Evolutionary conservation across 306 rosid species (phyloP).

Genomic region (Fagus crenata): DNA sequence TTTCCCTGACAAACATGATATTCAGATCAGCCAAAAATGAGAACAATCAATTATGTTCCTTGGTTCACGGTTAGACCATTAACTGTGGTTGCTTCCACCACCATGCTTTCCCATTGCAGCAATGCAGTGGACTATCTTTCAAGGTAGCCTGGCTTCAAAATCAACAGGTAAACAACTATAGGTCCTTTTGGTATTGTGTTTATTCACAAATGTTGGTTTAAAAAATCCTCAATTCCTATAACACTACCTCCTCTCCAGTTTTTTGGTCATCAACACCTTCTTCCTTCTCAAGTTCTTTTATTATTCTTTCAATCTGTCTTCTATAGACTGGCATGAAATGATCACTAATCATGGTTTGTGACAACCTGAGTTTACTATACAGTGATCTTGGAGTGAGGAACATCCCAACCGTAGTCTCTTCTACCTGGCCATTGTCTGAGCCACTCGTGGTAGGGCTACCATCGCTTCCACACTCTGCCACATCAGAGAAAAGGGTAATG

Average conservation of each 20-base stretch:
- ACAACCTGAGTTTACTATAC: slow-evolving; percentile 79
- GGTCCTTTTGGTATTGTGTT: slow-evolving; percentile 22
- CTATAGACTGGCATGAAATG: slow-evolving; percentile 94
- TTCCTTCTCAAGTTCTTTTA: slow-evolving; percentile 65
- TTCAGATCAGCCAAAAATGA: slow-evolving; percentile 22
- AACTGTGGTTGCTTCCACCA: slow-evolving; percentile 15
- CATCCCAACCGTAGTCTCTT: slow-evolving; percentile 64
- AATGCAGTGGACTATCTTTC: slow-evolving; percentile 34
- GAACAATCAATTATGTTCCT: slow-evolving; percentile 22
- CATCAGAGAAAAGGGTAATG: slow-evolving; percentile 41
- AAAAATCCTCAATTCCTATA: slow-evolving; percentile 30
- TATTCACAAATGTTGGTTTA: slow-evolving; percentile 21
- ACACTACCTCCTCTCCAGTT: slow-evolving; percentile 33
- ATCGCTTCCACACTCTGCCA: slow-evolving; percentile 41
- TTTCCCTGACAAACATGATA: background rate
- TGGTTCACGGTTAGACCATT: slow-evolving; percentile 14
- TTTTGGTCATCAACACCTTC: slow-evolving; percentile 36
- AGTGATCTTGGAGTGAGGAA: slow-evolving; percentile 77
- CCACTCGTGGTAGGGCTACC: slow-evolving; percentile 42
- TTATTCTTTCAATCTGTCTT: slow-evolving; percentile 74
- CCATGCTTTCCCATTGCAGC: slow-evolving; percentile 29
- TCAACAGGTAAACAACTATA: slow-evolving; percentile 38
- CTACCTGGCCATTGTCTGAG: slow-evolving; percentile 43
- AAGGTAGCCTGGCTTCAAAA: slow-evolving; percentile 20
- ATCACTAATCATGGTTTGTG: slow-evolving; percentile 92